Base-by-base conservation (phyloP, 495 filamentous ascomycete genomes). In the Penicillium canariense region DNA sequence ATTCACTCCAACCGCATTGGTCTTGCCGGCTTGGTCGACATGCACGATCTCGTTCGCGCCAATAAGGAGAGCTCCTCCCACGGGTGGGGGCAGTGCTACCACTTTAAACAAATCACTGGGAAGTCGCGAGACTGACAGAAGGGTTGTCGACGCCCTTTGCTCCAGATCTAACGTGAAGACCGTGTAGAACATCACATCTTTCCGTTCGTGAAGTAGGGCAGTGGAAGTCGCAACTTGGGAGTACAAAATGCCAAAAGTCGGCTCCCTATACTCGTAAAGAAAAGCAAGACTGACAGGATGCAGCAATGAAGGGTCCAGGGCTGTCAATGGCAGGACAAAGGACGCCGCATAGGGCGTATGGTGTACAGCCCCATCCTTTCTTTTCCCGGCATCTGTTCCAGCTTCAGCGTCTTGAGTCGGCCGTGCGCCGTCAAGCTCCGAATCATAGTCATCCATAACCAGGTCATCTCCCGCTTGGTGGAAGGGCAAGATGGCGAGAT, bases 141-240 rank as follows among this genome's bases (percentile, higher is more conserved):
- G 86, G 4, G 90, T 90, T 3, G 95, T 99, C 2, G 91, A 97
- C 1, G 93, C 94, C 55, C 85, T 86, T 65, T 97, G 94, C 60
- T 96, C 89, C 7, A 97, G 79, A 65, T 99, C 94, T 38, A 99
- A 79, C 1, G 93, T 97, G 65, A 96, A 96, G 51, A 97, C 92
- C 65, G 89, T 87, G 68, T 96, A 99, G 36, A 85, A 86, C 43
- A 94, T 75, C 55, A 85, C 81, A 72, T 97, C 95, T 59, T 87
- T 91, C 55, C 92, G 81, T 63, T 91, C 89, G 50, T 80, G 73
- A 22, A 90, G 68, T 58, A 96, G 75, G 3, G 89, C 84, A 53
- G 75, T 76, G 25, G 90, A 91, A 20, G 88, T 88, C 50, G 80
- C 74, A 50, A 79, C 71, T 45, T 84, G 83, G 1, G 90, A 87